Percentiles rank a stretch among this genome's conserved stretches.
phyloP scores from a whole-genome alignment of 192 early-diverging fungal species.

The Backusella tuberculispora region DNA sequence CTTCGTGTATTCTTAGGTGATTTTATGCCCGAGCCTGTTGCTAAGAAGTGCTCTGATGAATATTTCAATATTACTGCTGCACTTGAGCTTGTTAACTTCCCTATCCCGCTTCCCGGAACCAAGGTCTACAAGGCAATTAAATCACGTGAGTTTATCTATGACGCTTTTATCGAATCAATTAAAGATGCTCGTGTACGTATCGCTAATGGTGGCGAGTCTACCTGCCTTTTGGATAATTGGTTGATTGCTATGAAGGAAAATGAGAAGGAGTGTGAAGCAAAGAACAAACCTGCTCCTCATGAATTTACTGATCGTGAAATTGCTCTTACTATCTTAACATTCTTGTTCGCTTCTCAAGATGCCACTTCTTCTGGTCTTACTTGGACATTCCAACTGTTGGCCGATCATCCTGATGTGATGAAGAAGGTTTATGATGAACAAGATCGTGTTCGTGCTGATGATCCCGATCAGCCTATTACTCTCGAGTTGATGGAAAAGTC shows the following conservation, averaged over 20 bases:
- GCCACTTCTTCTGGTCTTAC: constrained; percentile 49
- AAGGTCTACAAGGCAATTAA: constrained; percentile 48
- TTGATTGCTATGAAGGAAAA: constrained; percentile 34
- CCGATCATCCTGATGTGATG: constrained; percentile 48
- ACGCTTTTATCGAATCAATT: constrained; percentile 43
- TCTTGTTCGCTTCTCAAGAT: constrained; percentile 49
- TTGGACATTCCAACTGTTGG: constrained; percentile 49
- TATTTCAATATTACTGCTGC: constrained; percentile 52
- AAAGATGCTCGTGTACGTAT: constrained; percentile 40
- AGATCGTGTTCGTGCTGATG: constrained; percentile 28
- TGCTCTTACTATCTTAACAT: constrained; percentile 47
- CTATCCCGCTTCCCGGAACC: constrained; percentile 47
- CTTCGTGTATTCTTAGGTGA: constrained; percentile 45
- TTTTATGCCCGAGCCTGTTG: constrained; percentile 41
- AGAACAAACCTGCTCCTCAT: constrained; percentile 27
- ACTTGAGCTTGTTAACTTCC: constrained; percentile 50
- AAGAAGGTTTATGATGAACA: constrained; percentile 42
- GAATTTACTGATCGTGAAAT: constrained; percentile 46
- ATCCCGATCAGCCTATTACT: constrained; percentile 25
- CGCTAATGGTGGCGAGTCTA: constrained; percentile 28
- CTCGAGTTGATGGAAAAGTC: constrained; percentile 40
- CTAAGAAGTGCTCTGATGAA: constrained; percentile 40
- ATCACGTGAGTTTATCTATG: constrained; percentile 47
- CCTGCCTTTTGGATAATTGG: constrained; percentile 47
- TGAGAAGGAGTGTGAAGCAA: constrained; percentile 24